These are phyloP conservation scores for Blumeriella jaapii DNA, from an alignment of 2,329 filamentous ascomycete species.

Conservation along the genomic window DNA sequence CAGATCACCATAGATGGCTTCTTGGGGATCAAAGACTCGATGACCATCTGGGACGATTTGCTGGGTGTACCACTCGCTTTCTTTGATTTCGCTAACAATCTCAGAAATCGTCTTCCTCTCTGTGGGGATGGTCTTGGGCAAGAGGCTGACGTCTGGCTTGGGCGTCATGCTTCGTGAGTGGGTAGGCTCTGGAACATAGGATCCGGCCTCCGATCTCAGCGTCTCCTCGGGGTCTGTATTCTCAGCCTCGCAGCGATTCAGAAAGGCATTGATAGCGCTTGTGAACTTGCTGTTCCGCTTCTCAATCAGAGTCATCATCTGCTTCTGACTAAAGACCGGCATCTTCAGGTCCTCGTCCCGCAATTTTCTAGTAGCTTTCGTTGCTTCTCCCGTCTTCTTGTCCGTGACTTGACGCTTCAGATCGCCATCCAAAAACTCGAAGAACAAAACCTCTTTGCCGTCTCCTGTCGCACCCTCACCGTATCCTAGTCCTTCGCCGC, in stretches of 20 bases:
- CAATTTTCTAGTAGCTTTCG: constrained; percentile 54
- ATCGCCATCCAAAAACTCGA: constrained; percentile 89
- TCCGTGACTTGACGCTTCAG: constrained; percentile 67
- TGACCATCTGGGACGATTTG: constrained; percentile 93
- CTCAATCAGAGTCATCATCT: constrained; percentile 81
- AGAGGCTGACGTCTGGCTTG: constrained; percentile 30
- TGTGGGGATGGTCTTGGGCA: constrained; percentile 64
- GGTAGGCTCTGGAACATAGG: constrained; percentile 51
- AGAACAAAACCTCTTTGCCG: constrained; percentile 63
- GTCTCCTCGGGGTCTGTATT: constrained; percentile 54
- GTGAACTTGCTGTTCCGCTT: constrained; percentile 78
- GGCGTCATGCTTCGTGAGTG: constrained; percentile 29
- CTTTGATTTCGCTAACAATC: constrained; percentile 75
- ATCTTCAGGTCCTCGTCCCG: constrained; percentile 75
- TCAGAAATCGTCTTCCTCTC: constrained; percentile 72
- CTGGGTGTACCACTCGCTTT: constrained; percentile 74
- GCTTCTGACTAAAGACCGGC: constrained; percentile 86
- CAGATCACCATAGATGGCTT: constrained; percentile 70
- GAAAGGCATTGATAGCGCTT: constrained; percentile 63
- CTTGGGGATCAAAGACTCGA: constrained; percentile 78
- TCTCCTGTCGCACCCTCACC: constrained; percentile 27
- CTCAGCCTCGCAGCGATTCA: constrained; percentile 60
- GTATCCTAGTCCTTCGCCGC: constrained; percentile 32
- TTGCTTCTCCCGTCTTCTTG: constrained; percentile 62
- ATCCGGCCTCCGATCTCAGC: constrained; percentile 45